Evolutionary conservation across 2,329 filamentous ascomycete species (phyloP), one percentile per base, ranked within the genome.

Genomic region (Neopestalotiopsis clavispora): DNA sequence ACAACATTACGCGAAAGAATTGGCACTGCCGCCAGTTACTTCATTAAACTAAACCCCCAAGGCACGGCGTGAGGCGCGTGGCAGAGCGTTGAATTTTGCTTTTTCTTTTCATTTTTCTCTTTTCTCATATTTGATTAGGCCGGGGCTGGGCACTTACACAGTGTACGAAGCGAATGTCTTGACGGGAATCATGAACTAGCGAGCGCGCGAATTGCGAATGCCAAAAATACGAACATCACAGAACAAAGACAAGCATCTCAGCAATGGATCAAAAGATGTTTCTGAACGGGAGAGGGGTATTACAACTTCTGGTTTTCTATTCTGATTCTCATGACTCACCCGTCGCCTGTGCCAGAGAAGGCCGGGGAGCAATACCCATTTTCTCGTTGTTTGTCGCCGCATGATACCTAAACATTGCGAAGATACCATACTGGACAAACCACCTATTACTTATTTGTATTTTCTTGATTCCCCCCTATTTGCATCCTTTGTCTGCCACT

Each of bases 171-270:
- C 71, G 74, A 68, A 64, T 20, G 59, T 57, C 32, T 56, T 72
- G 73, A 78, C 71, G 77, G 74, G 74, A 52, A 76, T 69, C 59
- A 78, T 70, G 77, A 78, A 73, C 74, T 74, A 67, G 73, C 72
- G 69, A 69, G 70, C 66, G 69, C 65, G 52, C 30, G 23, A 58
- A 28, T 34, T 56, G 49, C 32, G 45, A 66, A 61, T 23, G 45
- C 52, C 23, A 45, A 12, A 28, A 52, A 67, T 30, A 61, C 63
- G 58, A 28, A 68, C 67, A 69, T 71, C n/a, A 68, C 66, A 69
- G 71, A 56, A 69, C 67, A 66, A 73, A 73, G 71, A 74, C 74
- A 70, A 69, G 70, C 70, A 73, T 75, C 72, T 77, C 72, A 74
- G 73, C 73, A 73, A 75, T 75, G 72, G 71, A 62, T 28, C 56